Percentiles rank a stretch among this genome's conserved stretches.
phyloP scores from a whole-genome alignment of 2,329 filamentous ascomycete genomes.

The Diaporthe sp. region DNA sequence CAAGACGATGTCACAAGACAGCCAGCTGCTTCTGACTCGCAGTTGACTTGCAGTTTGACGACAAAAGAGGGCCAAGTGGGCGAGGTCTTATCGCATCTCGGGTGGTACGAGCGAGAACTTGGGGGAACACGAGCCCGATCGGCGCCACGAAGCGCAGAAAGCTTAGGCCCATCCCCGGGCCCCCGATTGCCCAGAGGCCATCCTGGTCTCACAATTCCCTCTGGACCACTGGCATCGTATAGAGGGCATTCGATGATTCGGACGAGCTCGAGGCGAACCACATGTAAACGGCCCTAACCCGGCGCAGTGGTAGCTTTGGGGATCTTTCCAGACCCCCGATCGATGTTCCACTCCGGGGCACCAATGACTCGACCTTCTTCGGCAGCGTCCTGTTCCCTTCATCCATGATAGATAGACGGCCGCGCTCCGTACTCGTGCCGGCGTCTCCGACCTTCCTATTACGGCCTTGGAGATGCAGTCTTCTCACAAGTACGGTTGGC shows the following conservation, averaged over 20 bases:
- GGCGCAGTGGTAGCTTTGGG: background rate
- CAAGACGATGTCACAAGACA: background rate
- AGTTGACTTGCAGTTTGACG: background rate
- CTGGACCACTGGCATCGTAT: background rate
- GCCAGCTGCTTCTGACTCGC: background rate
- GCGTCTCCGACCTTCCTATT: conserved; percentile 8
- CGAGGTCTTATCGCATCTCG: background rate
- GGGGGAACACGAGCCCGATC: conserved; percentile 18
- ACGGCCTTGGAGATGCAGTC: background rate
- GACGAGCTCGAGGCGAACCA: background rate
- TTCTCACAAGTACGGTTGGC: background rate
- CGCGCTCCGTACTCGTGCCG: conserved; percentile 12
- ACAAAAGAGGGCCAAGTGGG: background rate
- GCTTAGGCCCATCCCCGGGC: background rate
- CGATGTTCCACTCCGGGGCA: no score
- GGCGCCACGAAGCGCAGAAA: background rate
- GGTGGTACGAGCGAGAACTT: background rate
- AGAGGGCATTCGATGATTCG: background rate
- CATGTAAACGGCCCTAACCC: background rate
- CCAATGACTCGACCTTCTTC: conserved; percentile 2
- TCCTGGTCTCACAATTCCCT: background rate
- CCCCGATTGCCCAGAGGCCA: background rate
- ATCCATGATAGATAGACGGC: background rate
- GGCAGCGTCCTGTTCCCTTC: background rate
- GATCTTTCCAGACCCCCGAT: no score